Evolutionary conservation across 2,329 filamentous ascomycete genomes (phyloP).

Genomic region (Pseudocercospora cruenta): DNA sequence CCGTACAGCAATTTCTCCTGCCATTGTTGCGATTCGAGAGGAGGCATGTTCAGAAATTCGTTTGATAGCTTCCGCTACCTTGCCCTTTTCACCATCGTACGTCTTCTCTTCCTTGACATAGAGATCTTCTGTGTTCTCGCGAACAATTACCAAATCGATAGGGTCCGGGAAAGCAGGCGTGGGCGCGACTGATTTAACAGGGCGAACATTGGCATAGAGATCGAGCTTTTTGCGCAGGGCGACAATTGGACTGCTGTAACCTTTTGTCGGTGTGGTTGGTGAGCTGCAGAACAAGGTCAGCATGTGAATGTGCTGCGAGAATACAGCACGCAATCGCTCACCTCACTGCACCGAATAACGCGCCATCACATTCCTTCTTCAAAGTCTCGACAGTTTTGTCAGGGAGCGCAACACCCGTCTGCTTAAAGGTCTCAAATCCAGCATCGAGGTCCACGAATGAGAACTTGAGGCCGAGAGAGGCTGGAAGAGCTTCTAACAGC

Average conservation of each 20-base stretch:
- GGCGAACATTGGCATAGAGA: constrained; percentile 95
- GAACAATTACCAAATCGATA: constrained; percentile 96
- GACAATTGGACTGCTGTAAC: constrained; percentile 96
- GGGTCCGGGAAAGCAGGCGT: constrained; percentile 60
- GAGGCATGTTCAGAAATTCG: constrained; percentile 87
- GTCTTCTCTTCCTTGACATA: constrained; percentile 97
- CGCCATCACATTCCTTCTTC: constrained; percentile 89
- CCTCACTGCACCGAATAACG: constrained; percentile 90
- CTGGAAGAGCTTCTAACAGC: constrained; percentile 87
- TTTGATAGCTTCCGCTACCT: constrained; percentile 96
- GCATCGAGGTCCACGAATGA: constrained; percentile 91
- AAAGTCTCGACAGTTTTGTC: constrained; percentile 89
- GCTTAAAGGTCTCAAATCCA: constrained; percentile 90
- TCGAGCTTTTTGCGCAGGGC: constrained; percentile 93
- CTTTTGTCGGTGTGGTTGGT: constrained; percentile 83
- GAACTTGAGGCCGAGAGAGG: constrained; percentile 91
- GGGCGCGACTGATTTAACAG: constrained; percentile 78
- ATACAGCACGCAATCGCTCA: constrained; percentile 6
- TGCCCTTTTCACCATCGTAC: constrained; percentile 70
- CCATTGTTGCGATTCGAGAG: constrained; percentile 86
- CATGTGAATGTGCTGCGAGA: neutral
- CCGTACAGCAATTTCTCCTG: constrained; percentile 88
- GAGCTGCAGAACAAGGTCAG: constrained; percentile 57
- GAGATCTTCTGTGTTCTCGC: constrained; percentile 98
- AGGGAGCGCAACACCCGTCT: constrained; percentile 84